Evolutionary conservation across 768 basidiomycete species (phyloP).

Genomic region (Lactifluus volemus): DNA sequence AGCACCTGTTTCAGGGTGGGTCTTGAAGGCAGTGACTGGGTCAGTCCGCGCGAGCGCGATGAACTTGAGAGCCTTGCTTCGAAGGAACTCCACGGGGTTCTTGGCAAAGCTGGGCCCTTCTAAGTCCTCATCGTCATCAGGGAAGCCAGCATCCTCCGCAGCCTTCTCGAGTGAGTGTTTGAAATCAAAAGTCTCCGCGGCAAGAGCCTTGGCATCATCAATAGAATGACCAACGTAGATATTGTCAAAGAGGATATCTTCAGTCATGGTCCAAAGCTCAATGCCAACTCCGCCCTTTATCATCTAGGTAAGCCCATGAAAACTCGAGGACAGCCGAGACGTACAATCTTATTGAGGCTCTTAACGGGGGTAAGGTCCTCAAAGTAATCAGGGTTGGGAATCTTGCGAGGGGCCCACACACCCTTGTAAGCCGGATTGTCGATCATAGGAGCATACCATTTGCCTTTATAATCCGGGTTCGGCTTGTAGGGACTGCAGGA

Average conservation of each 20-base stretch:
- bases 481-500: conserved; percentile 63
- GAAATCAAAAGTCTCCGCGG: conserved; percentile 81
- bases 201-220: conserved; percentile 75
- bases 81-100: conserved; percentile 75
- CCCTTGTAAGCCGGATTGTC: conserved; percentile 98
- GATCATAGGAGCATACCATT: conserved; percentile 91
- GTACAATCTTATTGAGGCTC: conserved; percentile 75
- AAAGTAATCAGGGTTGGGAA: conserved; percentile 85
- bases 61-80: conserved; percentile 71
- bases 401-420: conserved; percentile 85
- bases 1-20: conserved; percentile 80
- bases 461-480: conserved; percentile 96
- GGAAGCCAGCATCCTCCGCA: conserved; percentile 39
- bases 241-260: conserved; percentile 88
- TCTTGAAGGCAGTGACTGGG: conserved; percentile 75
- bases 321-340: conserved; percentile 21
- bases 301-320: conserved; percentile 2
- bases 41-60: conserved; percentile 66
- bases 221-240: conserved; percentile 89
- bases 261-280: conserved; percentile 99
- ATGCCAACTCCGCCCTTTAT: conserved; percentile 85
- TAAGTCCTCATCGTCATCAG: conserved; percentile 36
- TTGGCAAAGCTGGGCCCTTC: conserved; percentile 48
- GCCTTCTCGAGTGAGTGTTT: conserved; percentile 80
- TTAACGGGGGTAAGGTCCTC: conserved; percentile 81